Base-by-base conservation (phyloP, 805 yeast species). In the Candida namnaoensis region DNA sequence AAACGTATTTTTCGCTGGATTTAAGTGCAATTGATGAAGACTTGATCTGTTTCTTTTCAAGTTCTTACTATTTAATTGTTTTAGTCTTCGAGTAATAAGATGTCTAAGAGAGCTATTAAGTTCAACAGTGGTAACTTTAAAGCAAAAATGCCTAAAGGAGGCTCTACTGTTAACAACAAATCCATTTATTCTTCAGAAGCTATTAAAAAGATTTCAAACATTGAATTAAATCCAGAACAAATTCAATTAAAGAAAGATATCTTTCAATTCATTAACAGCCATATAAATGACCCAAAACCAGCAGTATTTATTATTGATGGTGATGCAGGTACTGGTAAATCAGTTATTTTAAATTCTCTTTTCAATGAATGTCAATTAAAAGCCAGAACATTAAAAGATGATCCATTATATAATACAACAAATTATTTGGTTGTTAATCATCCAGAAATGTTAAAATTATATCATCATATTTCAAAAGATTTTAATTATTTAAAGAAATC, bases 301-400 rank as follows among this genome's bases (percentile, higher is more conserved):
- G 55, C 69, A 0, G 57, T 66, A 47, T 69, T 61, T 48, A 66
- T 68, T 1, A 66, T 70, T 39, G 62, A 68, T 44, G 75, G 75
- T 39, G 72, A 68, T 53, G 74, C 74, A 6, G 75, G 75, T 24
- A 70, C 75, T 0, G 75, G 75, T 11, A 70, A 69, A 46, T 62
- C 69, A 13, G 73, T 66, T 3, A 58, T 69, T 9, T 48, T 69
- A 41, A 69, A 70, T 41, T 51, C 71, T 7, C 38, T 70, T 25
- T 68, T 70, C 49, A 67, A 69, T 42, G 70, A 68, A 13, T 56
- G 69, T 13, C 74, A 69, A 45, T 56, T 48, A 34, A 32, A 50
- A 5, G 46, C 66, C 4, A 50, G 47, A 37, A 44, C 47, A 3
- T 32, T 46, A 2, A 42, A 42, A 13, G 54, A 54, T 32, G 47